Evolutionary conservation across 192 early-diverging fungal genomes (phyloP).

Genomic region (Rhizophagus prolifer): DNA sequence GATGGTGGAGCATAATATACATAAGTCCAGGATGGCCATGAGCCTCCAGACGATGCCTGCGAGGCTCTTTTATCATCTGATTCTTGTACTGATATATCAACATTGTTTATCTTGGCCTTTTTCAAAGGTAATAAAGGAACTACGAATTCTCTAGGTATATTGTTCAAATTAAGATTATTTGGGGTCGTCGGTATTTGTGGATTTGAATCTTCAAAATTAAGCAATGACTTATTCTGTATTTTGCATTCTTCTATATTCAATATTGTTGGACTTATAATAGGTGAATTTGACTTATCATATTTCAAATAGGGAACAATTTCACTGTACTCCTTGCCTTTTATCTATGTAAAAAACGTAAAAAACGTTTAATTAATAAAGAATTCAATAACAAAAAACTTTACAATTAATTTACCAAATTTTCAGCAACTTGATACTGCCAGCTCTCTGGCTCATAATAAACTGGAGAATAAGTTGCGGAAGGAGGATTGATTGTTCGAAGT

Average conservation of each 20-base stretch:
- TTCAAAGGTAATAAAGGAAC: background rate
- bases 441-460: background rate
- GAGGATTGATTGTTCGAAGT: background rate
- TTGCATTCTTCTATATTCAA: background rate
- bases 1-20: conserved; percentile 5
- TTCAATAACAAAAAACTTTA: background rate
- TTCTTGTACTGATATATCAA: background rate
- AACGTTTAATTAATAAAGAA: background rate
- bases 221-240: background rate
- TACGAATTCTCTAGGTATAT: background rate
- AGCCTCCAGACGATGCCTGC: conserved; percentile 9
- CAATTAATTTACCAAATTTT: conserved; percentile 7
- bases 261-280: background rate
- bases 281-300: background rate
- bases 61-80: conserved; percentile 22
- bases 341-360: background rate
- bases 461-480: background rate
- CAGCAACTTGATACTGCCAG: conserved; percentile 27
- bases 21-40: conserved; percentile 25
- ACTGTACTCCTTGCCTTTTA: background rate
- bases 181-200: background rate
- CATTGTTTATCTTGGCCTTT: background rate
- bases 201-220: background rate
- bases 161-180: background rate
- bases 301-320: background rate